A percentile compares a stretch with the other conserved stretches of the same genome.
phyloP scores from a whole-genome alignment of 2,329 filamentous ascomycete species.

The Fusarium coffeatum region DNA sequence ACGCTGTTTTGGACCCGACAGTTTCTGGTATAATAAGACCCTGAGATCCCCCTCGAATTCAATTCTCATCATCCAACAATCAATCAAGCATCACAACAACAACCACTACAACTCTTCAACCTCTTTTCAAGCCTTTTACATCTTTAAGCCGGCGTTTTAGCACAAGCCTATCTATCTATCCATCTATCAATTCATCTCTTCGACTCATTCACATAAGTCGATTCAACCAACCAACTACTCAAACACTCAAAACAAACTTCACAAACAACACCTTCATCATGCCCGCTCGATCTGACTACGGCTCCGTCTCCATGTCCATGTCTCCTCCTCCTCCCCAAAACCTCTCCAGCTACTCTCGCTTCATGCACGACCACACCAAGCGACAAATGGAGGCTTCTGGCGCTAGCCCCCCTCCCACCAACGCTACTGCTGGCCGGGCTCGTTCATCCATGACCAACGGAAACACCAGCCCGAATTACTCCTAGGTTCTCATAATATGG shows the following conservation, averaged over 20 bases:
- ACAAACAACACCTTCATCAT: conserved; percentile 43
- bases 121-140: neutral
- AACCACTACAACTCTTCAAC: conserved; percentile 12
- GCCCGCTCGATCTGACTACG: conserved; percentile 56
- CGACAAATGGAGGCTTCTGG: conserved; percentile 70
- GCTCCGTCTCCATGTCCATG: conserved; percentile 51
- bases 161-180: neutral
- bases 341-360: conserved; percentile 67
- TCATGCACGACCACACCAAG: conserved; percentile 74
- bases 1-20: neutral
- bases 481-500: conserved; percentile 4
- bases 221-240: neutral
- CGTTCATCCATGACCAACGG: conserved; percentile 48
- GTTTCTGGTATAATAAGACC: conserved; percentile 44
- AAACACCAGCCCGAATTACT: conserved; percentile 31
- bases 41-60: conserved; percentile 12
- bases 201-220: neutral
- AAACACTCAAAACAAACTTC: neutral
- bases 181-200: neutral
- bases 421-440: conserved; percentile 24
- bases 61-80: conserved; percentile 10
- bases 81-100: conserved; percentile 16
- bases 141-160: conserved; percentile 7
- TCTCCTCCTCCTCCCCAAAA: conserved; percentile 58
- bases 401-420: conserved; percentile 29